Conservation (phyloP, 768 basidiomycete species). For the Mrakia blollopis region DNA sequence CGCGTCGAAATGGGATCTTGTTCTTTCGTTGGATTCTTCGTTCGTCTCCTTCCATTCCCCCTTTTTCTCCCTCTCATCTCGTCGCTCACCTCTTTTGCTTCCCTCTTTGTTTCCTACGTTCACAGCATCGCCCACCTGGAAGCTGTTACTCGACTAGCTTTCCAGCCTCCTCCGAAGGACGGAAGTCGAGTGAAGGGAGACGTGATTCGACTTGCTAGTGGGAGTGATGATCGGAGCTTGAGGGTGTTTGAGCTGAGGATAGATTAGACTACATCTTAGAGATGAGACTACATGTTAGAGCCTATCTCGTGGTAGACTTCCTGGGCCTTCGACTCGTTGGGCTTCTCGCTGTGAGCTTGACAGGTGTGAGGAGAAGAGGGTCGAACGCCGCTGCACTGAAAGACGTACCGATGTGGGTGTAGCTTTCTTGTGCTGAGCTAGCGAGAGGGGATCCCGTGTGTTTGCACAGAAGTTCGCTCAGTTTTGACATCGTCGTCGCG, state of each 20-base stretch:
- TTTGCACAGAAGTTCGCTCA: too few species aligned
- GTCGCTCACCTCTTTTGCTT: neutral
- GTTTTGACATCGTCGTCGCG: too few species aligned
- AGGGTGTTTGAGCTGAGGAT: constrained; percentile 24
- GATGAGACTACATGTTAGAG: too few species aligned
- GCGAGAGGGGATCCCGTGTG: too few species aligned
- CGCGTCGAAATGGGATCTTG: neutral
- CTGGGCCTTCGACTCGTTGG: too few species aligned
- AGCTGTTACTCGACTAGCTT: constrained; percentile 28
- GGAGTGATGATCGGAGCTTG: constrained; percentile 28
- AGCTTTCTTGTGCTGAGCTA: too few species aligned
- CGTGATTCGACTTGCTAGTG: constrained; percentile 12
- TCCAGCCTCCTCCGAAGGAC: constrained; percentile 23
- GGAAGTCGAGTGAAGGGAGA: neutral
- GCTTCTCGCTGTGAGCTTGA: too few species aligned
- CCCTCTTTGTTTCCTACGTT: neutral
- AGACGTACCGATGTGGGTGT: too few species aligned
- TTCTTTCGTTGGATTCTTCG: constrained; percentile 14
- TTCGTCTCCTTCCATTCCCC: constrained; percentile 1
- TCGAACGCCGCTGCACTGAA: too few species aligned
- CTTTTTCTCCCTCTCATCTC: neutral
- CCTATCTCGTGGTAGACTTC: too few species aligned
- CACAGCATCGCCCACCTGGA: constrained; percentile 29
- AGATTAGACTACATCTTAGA: neutral
- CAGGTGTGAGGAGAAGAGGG: too few species aligned